Percentiles rank a stretch among this genome's conserved stretches.
phyloP scores from a whole-genome alignment of 2,329 filamentous ascomycete genomes.

The Colletotrichum simmondsii region DNA sequence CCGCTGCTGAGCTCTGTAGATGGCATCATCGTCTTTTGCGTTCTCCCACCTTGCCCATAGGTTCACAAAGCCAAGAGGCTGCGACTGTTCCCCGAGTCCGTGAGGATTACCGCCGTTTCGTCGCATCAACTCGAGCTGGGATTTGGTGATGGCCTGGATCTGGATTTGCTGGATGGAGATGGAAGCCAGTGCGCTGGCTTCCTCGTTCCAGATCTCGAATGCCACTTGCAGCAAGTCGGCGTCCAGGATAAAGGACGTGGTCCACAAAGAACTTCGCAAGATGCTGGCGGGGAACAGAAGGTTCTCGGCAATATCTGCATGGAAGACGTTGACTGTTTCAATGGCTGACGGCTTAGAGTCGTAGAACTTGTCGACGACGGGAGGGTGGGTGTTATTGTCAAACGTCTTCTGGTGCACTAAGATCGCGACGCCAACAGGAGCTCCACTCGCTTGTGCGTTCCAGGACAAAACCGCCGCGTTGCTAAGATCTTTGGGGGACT shows the following conservation, averaged over 20 bases:
- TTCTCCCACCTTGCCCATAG: slow-evolving; percentile 41
- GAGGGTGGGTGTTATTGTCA: slow-evolving; percentile 24
- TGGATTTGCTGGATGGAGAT: slow-evolving; percentile 38
- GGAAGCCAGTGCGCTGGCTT: slow-evolving; percentile 29
- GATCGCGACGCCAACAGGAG: slow-evolving; percentile 5
- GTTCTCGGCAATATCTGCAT: slow-evolving; percentile 29
- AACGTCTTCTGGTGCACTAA: slow-evolving; percentile 33
- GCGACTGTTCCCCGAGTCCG: slow-evolving; percentile 39
- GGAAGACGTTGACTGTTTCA: slow-evolving; percentile 32
- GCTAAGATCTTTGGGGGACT: background rate
- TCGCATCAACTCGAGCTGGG: slow-evolving; percentile 44
- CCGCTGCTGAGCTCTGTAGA: slow-evolving; percentile 41
- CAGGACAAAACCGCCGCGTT: slow-evolving; percentile 33
- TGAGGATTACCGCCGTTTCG: slow-evolving; percentile 45
- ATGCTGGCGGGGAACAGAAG: background rate
- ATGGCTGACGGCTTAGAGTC: background rate
- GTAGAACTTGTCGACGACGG: slow-evolving; percentile 39
- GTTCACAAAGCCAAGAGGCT: slow-evolving; percentile 35
- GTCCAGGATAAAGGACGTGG: background rate
- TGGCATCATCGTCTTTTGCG: slow-evolving; percentile 45
- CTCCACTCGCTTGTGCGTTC: slow-evolving; percentile 24
- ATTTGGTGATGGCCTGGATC: slow-evolving; percentile 53
- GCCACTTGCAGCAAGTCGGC: background rate
- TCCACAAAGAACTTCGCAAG: slow-evolving; percentile 38
- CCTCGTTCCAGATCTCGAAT: slow-evolving; percentile 23